These are phyloP conservation scores for Moesziomyces antarcticus DNA, from an alignment of 1,284 basidiomycete genomes.

Conservation along the genomic window DNA sequence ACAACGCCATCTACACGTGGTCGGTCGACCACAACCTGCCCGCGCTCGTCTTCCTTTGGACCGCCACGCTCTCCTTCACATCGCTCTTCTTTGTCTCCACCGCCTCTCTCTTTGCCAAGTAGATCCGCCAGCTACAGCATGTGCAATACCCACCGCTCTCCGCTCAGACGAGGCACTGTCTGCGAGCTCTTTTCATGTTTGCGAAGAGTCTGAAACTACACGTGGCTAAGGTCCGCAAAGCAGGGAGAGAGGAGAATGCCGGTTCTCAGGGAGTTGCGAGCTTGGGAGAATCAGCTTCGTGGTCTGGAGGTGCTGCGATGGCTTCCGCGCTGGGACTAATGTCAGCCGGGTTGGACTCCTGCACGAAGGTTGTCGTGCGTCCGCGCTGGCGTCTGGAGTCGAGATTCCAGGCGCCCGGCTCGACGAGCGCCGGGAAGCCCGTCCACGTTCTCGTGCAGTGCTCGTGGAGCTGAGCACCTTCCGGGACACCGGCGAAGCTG, in stretches of 20 bases:
- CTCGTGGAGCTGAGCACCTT: not conserved
- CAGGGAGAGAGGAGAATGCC: no score
- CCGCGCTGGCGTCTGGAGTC: constrained; percentile 46
- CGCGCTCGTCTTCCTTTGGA: constrained; percentile 28
- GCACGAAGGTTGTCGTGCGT: constrained; percentile 28
- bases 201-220: no score
- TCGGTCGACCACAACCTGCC: constrained; percentile 24
- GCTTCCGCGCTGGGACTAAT: not conserved
- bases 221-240: no score
- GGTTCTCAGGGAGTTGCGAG: not conserved
- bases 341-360: constrained; percentile 5
- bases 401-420: constrained; percentile 48
- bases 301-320: not conserved
- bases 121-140: not conserved
- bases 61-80: constrained; percentile 7
- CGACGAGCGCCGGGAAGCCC: constrained; percentile 46
- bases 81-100: constrained; percentile 17
- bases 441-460: constrained; percentile 26
- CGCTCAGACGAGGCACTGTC: not conserved
- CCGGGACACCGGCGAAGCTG: not conserved
- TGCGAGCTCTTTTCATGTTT: no score
- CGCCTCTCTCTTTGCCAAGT: constrained; percentile 4
- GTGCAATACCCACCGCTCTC: not conserved
- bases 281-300: not conserved
- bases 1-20: constrained; percentile 33